phyloP scores from a whole-genome alignment of 495 filamentous ascomycete genomes.

The Neurospora sp. region DNA sequence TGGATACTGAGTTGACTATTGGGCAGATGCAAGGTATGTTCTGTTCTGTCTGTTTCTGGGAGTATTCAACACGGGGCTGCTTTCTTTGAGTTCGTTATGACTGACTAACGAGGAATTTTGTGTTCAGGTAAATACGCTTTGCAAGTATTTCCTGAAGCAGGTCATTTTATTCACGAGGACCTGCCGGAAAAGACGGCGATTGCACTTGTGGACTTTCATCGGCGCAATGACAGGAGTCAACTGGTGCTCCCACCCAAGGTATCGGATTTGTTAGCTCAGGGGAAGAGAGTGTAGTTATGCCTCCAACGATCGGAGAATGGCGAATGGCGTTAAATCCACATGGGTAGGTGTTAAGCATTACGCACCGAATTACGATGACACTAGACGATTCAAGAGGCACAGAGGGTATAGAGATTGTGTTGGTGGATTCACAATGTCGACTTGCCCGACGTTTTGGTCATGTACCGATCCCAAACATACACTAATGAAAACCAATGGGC shows the following conservation, averaged over 20 bases:
- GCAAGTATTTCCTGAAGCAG: constrained; percentile 87
- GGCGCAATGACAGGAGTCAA: constrained; percentile 74
- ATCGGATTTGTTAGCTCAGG: constrained; percentile 41
- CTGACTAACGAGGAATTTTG: constrained; percentile 1
- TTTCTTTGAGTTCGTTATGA: background rate
- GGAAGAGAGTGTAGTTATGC: constrained; percentile 36
- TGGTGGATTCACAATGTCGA: background rate
- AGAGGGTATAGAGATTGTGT: too few relatives aligned
- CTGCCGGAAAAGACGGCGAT: constrained; percentile 78
- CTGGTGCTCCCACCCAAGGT: constrained; percentile 90
- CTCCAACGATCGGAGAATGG: background rate
- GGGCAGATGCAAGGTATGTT: constrained; percentile 87
- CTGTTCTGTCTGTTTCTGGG: background rate
- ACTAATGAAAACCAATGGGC: background rate
- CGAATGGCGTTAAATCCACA: too few relatives aligned
- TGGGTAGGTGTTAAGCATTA: background rate
- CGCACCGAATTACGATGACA: background rate
- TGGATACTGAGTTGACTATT: constrained; percentile 93
- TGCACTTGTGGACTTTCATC: constrained; percentile 80
- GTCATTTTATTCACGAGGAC: constrained; percentile 96
- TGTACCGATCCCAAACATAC: background rate
- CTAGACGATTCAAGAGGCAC: too few relatives aligned
- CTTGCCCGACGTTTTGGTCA: background rate
- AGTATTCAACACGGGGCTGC: background rate
- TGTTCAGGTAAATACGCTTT: constrained; percentile 81